Evolutionary conservation across 106 monocot genomes (phyloP).

Genomic region (Acanthochlamys bracteata): DNA sequence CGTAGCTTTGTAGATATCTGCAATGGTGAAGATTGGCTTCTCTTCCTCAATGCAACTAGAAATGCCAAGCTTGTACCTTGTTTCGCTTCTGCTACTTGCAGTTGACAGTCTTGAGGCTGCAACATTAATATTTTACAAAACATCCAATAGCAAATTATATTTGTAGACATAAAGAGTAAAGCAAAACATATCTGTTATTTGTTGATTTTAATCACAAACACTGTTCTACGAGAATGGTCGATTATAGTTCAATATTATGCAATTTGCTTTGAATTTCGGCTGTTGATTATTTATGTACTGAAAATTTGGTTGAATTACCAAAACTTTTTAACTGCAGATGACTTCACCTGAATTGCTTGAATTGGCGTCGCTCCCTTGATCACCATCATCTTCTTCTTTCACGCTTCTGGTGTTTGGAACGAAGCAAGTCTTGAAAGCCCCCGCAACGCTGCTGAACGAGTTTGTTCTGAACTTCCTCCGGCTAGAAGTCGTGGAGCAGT

Average conservation of each 20-base stretch:
- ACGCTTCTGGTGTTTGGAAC: conserved; percentile 8
- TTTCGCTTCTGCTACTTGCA: conserved; percentile 20
- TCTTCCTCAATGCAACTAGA: conserved; percentile 10
- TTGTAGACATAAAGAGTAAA: background rate
- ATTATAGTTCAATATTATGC: no score
- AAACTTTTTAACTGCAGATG: background rate
- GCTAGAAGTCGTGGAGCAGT: background rate
- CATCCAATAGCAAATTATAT: background rate
- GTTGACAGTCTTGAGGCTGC: conserved; percentile 42
- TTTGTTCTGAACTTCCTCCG: conserved; percentile 5
- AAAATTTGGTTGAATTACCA: background rate
- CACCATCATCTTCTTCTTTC: conserved; percentile 1
- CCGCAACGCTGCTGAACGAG: conserved; percentile 14
- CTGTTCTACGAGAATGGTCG: no score
- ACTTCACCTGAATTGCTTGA: conserved; percentile 28
- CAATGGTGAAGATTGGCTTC: conserved; percentile 21
- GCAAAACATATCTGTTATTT: no score
- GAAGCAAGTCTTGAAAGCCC: conserved; percentile 30
- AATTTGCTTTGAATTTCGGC: no score
- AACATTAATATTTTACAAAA: background rate
- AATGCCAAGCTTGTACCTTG: conserved; percentile 8
- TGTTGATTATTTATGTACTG: no score
- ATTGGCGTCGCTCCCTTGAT: conserved; percentile 6
- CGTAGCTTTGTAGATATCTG: conserved; percentile 37
- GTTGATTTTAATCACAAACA: no score